phyloP scores from a whole-genome alignment of 1,284 basidiomycete genomes.

The Exobasidium rhododendri region DNA sequence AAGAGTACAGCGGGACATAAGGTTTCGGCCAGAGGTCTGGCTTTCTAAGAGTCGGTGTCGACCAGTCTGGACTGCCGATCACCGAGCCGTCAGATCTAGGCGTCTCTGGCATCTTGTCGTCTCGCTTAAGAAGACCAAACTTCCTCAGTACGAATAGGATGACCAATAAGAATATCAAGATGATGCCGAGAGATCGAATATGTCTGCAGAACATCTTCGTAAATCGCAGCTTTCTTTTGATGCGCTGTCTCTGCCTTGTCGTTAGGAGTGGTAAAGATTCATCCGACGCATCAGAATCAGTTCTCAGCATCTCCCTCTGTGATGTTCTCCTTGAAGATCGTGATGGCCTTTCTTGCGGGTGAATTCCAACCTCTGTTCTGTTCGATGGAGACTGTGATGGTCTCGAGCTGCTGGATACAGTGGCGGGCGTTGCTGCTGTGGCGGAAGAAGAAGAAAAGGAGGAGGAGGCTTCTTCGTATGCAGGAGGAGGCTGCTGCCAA shows the following conservation, averaged over 20 bases:
- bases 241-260: not conserved
- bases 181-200: too few species aligned
- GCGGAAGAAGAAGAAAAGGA: not conserved
- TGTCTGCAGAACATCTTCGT: too few species aligned
- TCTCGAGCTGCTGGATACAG: too few species aligned
- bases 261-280: not conserved
- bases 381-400: not conserved
- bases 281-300: not conserved
- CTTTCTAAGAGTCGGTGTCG: not conserved
- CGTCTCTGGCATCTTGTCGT: not conserved
- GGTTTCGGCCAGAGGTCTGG: not conserved
- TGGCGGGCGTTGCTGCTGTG: not conserved
- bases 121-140: too few species aligned
- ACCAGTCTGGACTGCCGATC: not conserved
- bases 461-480: conserved; percentile 2
- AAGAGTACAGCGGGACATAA: not conserved
- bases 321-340: too few species aligned
- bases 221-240: not conserved
- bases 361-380: not conserved
- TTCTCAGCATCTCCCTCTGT: not conserved
- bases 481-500: conserved; percentile 8
- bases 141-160: too few species aligned
- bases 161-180: too few species aligned
- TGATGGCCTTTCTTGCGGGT: not conserved
- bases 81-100: not conserved